Evolutionary conservation across 768 basidiomycete genomes (phyloP).

Genomic region (Boletus eberwhitei): DNA sequence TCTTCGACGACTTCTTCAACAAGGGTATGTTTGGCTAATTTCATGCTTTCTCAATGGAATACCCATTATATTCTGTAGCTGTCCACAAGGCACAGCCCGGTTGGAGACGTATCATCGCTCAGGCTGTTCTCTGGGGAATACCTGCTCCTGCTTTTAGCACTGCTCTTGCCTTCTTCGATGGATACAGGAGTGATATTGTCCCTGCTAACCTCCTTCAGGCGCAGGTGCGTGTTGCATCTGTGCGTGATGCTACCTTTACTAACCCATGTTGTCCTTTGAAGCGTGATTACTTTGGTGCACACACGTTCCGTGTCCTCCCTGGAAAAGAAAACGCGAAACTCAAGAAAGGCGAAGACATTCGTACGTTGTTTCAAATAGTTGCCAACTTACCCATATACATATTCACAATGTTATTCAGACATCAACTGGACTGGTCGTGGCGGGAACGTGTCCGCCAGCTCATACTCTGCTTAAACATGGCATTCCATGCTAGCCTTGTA

Average conservation of each 20-base stretch:
- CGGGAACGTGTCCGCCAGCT: constrained; percentile 87
- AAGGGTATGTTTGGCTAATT: constrained; percentile 49
- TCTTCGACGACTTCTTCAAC: constrained; percentile 98
- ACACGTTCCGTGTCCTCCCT: constrained; percentile 93
- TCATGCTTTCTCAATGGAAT: neutral
- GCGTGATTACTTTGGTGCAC: constrained; percentile 99
- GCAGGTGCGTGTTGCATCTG: constrained; percentile 49
- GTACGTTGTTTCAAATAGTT: constrained; percentile 54
- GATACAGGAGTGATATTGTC: constrained; percentile 92
- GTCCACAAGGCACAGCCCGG: constrained; percentile 94
- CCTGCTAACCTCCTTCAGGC: constrained; percentile 95
- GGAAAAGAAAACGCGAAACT: constrained; percentile 87
- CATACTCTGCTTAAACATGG: constrained; percentile 62
- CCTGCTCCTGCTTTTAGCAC: constrained; percentile 98
- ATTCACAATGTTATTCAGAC: constrained; percentile 45
- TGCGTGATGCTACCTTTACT: neutral
- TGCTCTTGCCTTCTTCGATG: constrained; percentile 97
- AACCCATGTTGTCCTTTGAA: constrained; percentile 26
- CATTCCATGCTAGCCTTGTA: constrained; percentile 1
- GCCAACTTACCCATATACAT: neutral
- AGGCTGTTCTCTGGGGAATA: constrained; percentile 96
- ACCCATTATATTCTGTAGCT: constrained; percentile 41
- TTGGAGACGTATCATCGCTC: constrained; percentile 96
- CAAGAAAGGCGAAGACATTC: constrained; percentile 80
- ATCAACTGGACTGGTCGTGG: constrained; percentile 99